phyloP scores from a whole-genome alignment of 352 stramenopile genomes.

The Globisporangium nagaii region DNA sequence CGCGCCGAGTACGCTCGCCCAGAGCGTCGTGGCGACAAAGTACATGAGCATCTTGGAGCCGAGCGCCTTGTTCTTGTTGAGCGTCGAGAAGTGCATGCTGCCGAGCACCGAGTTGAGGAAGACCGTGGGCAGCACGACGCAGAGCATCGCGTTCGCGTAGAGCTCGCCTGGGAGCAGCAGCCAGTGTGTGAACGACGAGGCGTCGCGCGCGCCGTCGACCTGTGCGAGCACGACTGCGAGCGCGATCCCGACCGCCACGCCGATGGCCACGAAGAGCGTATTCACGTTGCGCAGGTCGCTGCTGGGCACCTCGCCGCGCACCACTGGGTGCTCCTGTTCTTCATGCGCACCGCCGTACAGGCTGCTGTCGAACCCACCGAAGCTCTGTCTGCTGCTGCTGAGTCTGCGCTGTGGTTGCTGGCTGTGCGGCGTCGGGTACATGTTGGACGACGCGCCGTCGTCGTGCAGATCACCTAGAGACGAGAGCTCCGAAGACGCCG shows the following conservation, averaged over 20 bases:
- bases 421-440: not conserved
- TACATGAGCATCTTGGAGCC: conserved; percentile 19
- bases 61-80: conserved; percentile 31
- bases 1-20: conserved; percentile 39
- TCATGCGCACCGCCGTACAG: not conserved
- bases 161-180: conserved; percentile 27
- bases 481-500: conserved; percentile 8
- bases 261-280: conserved; percentile 20
- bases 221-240: conserved; percentile 19
- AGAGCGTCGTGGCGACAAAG: conserved; percentile 34
- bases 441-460: conserved; percentile 1
- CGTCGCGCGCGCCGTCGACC: conserved; percentile 9
- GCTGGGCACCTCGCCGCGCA: conserved; percentile 8
- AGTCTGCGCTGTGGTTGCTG: not conserved
- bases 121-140: conserved; percentile 29
- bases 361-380: not conserved
- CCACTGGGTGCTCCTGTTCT: not conserved
- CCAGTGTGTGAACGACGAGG: conserved; percentile 7
- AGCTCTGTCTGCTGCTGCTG: not conserved
- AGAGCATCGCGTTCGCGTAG: conserved; percentile 32
- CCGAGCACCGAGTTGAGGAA: conserved; percentile 38
- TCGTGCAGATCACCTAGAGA: conserved; percentile 14
- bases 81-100: conserved; percentile 35
- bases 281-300: conserved; percentile 9
- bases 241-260: conserved; percentile 18